These are phyloP conservation scores for Hypoxylon sp. DNA, from an alignment of 2,329 filamentous ascomycete species.

Conservation along the genomic window DNA sequence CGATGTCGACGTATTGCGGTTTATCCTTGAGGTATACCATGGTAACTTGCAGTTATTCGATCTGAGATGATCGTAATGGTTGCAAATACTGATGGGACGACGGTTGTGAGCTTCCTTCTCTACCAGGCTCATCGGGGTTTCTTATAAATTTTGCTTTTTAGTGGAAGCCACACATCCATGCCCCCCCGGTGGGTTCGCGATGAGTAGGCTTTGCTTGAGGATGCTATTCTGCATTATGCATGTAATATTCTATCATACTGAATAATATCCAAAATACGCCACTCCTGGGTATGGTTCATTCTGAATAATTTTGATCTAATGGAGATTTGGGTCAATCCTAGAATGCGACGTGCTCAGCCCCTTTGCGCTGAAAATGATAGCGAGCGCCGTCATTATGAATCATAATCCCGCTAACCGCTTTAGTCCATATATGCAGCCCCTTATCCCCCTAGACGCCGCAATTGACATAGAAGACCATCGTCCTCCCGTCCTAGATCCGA, in stretches of 20 bases:
- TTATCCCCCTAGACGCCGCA: background rate
- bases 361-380: constrained; percentile 6
- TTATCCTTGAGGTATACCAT: constrained; percentile 44
- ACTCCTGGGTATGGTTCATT: background rate
- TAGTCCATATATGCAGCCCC: background rate
- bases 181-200: background rate
- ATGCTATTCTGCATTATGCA: background rate
- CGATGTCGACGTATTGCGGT: constrained; percentile 44
- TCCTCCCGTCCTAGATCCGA: background rate
- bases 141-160: constrained; percentile 7
- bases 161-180: background rate
- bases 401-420: constrained; percentile 14
- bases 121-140: background rate
- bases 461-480: background rate
- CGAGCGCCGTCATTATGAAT: constrained; percentile 20
- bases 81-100: background rate
- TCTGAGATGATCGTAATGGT: background rate
- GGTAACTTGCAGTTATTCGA: constrained; percentile 4
- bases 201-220: background rate
- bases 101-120: background rate
- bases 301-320: constrained; percentile 15
- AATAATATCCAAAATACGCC: background rate
- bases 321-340: background rate
- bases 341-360: constrained; percentile 14
- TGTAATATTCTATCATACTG: background rate